Evolutionary conservation across 2,329 filamentous ascomycete genomes (phyloP).

Genomic region (Hymenoscyphus fraxineus): DNA sequence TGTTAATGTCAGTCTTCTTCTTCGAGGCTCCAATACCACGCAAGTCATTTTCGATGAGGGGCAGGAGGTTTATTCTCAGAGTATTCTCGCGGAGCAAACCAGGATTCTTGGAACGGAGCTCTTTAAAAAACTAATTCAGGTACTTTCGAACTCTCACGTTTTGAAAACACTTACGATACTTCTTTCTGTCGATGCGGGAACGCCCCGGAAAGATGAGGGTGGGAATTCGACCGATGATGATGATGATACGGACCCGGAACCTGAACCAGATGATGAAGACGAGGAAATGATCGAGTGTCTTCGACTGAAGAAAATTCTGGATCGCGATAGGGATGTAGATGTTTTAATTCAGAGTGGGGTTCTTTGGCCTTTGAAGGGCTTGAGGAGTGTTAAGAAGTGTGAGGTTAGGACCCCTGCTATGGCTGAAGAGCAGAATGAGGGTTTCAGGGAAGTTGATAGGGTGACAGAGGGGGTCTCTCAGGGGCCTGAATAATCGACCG

Average conservation of each 20-base stretch:
- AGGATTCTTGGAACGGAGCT: not conserved
- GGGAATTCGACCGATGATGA: not conserved
- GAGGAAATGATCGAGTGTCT: not conserved
- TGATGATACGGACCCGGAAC: not conserved
- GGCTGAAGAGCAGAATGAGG: not conserved
- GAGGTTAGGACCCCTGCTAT: not conserved
- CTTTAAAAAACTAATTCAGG: not conserved
- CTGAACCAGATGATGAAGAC: not conserved
- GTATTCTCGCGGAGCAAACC: no score
- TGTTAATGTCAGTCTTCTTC: not conserved
- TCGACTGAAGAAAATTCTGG: not conserved
- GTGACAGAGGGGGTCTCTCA: not conserved
- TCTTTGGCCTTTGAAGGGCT: not conserved
- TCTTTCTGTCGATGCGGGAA: not conserved
- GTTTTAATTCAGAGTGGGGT: not conserved
- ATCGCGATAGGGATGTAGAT: not conserved
- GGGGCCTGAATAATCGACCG: no score
- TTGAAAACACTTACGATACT: not conserved
- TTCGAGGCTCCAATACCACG: not conserved
- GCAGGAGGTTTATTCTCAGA: not conserved
- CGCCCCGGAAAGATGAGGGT: not conserved
- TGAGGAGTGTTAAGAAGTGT: not conserved
- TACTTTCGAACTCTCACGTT: not conserved
- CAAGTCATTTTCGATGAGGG: not conserved
- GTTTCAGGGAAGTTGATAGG: not conserved